phyloP scores from a whole-genome alignment of 179 eudicot genomes.

The Spergularia azorica region DNA sequence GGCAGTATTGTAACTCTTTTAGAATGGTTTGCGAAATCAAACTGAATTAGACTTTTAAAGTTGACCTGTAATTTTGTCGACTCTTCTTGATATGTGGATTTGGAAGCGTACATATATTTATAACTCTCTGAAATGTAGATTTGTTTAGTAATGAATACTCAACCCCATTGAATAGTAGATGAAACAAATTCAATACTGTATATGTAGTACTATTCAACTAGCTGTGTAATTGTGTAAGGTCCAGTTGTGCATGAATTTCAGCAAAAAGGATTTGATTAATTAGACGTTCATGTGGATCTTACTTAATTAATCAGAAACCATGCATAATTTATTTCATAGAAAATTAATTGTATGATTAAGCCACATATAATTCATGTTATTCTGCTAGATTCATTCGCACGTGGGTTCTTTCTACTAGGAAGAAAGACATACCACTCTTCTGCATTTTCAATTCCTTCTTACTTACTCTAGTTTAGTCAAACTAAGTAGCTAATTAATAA shows the following conservation, averaged over 20 bases:
- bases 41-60: too few relatives aligned
- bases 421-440: slow-evolving; percentile 20
- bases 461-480: background rate
- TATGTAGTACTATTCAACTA: too few relatives aligned
- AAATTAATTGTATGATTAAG: background rate
- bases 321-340: background rate
- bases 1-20: too few relatives aligned
- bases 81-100: too few relatives aligned
- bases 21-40: too few relatives aligned
- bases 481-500: background rate
- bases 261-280: slow-evolving; percentile 5
- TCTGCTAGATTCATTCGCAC: slow-evolving; percentile 25
- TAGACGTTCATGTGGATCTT: slow-evolving; percentile 12
- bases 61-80: too few relatives aligned
- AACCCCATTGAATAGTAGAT: background rate
- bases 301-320: slow-evolving; percentile 9
- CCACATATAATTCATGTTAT: background rate
- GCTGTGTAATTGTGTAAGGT: background rate
- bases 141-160: background rate
- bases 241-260: slow-evolving; percentile 17
- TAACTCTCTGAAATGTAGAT: too few relatives aligned
- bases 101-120: too few relatives aligned
- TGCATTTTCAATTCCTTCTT: slow-evolving; percentile 3
- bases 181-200: too few relatives aligned
- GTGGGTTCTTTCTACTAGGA: slow-evolving; percentile 24